These are phyloP conservation scores for Citrus hindsii DNA, from an alignment of 345 rosid genomes.

Conservation along the genomic window DNA sequence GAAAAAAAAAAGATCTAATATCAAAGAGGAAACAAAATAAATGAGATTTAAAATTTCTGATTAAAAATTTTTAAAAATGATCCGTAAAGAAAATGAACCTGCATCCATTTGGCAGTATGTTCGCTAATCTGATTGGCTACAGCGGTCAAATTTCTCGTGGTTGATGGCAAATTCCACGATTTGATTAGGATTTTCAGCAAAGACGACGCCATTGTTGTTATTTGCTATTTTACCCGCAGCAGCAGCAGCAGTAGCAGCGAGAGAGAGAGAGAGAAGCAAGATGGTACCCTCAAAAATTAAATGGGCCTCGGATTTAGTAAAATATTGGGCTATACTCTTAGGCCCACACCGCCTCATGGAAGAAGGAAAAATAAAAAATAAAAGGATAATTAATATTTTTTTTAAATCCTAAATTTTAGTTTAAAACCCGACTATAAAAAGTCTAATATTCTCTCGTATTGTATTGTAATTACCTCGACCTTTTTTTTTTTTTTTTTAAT, in stretches of 20 bases:
- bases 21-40: too few relatives aligned
- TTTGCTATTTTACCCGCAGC: not conserved
- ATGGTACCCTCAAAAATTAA: not conserved
- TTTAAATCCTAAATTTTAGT: too few relatives aligned
- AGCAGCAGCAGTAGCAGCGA: too few relatives aligned
- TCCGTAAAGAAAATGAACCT: slow-evolving; percentile 34
- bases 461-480: too few relatives aligned
- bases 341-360: not conserved
- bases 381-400: too few relatives aligned
- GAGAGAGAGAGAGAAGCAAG: not conserved
- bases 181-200: slow-evolving; percentile 45
- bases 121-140: slow-evolving; percentile 41
- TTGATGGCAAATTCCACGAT: slow-evolving; percentile 36
- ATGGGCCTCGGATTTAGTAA: not conserved
- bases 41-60: not conserved
- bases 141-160: slow-evolving; percentile 46
- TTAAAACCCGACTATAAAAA: too few relatives aligned
- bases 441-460: too few relatives aligned
- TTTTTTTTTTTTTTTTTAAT: too few relatives aligned
- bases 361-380: too few relatives aligned
- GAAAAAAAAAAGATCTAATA: not conserved
- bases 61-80: not conserved
- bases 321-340: not conserved
- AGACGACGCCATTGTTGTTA: slow-evolving; percentile 50
- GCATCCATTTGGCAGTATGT: slow-evolving; percentile 97